phyloP scores from a whole-genome alignment of 2,329 filamentous ascomycete genomes.

The Diaporthe ampelina region DNA sequence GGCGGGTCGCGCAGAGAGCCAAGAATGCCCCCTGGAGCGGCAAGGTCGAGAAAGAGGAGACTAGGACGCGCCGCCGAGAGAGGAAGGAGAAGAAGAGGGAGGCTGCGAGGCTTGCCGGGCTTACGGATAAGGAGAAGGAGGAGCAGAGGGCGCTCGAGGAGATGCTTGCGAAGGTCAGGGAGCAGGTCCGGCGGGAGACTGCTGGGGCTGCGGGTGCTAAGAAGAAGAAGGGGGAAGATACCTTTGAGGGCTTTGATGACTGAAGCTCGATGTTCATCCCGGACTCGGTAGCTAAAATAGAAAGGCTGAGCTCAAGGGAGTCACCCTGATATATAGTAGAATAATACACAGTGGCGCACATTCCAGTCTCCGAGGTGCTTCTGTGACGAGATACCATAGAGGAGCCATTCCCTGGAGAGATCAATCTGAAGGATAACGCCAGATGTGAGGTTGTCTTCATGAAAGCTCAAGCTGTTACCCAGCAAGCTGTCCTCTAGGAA shows the following conservation, averaged over 20 bases:
- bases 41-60: constrained; percentile 76
- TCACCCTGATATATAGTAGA: not conserved
- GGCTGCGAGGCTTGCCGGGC: constrained; percentile 70
- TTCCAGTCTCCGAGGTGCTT: not conserved
- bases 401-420: not conserved
- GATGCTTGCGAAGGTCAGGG: constrained; percentile 75
- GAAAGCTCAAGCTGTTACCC: no score
- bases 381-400: not conserved
- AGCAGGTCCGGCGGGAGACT: constrained; percentile 62
- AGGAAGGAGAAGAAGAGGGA: constrained; percentile 62
- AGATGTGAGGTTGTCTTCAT: not conserved
- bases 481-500: no score
- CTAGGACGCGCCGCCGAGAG: constrained; percentile 59
- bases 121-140: constrained; percentile 79
- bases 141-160: constrained; percentile 74
- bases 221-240: constrained; percentile 59
- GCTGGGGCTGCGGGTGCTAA: constrained; percentile 48
- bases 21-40: constrained; percentile 80
- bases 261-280: constrained; percentile 40
- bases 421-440: rapidly evolving
- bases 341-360: not conserved
- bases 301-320: no score
- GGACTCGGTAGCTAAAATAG: no score
- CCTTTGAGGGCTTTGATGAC: constrained; percentile 73
- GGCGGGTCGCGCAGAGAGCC: constrained; percentile 66